Conservation (phyloP, 192 early-diverging fungal genomes). For the Chytriomyces sp. region DNA sequence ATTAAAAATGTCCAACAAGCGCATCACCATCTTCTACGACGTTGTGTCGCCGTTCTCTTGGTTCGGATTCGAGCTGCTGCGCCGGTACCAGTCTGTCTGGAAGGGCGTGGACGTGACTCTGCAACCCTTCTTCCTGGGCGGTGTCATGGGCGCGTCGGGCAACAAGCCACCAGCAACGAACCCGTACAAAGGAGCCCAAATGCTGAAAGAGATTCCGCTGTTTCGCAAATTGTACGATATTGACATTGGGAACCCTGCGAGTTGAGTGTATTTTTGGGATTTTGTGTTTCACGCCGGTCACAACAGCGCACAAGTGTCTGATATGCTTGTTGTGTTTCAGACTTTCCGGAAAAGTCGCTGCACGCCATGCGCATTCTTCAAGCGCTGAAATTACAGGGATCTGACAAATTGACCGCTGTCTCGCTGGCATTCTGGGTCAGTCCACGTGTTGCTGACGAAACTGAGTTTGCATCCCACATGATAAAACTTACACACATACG, state of each 20-base stretch:
- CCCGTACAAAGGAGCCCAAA: slow-evolving; percentile 41
- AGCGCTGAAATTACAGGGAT: slow-evolving; percentile 35
- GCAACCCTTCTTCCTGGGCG: slow-evolving; percentile 48
- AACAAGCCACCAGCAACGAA: slow-evolving; percentile 51
- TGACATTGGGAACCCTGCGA: slow-evolving; percentile 22
- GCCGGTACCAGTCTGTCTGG: slow-evolving; percentile 37
- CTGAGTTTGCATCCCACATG: neutral
- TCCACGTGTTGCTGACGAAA: neutral
- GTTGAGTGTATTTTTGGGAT: slow-evolving; percentile 1
- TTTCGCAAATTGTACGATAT: slow-evolving; percentile 22
- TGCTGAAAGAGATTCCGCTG: slow-evolving; percentile 33
- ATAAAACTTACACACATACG: neutral
- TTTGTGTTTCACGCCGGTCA: no score
- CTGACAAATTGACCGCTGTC: slow-evolving; percentile 28
- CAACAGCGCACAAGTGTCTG: neutral
- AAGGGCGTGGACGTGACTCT: slow-evolving; percentile 35
- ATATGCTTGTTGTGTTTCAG: neutral
- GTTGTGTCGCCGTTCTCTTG: slow-evolving; percentile 37
- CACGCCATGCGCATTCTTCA: slow-evolving; percentile 42
- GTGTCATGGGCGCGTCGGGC: slow-evolving; percentile 40
- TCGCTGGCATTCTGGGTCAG: slow-evolving; percentile 40
- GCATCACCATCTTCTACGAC: slow-evolving; percentile 24
- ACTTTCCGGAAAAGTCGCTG: slow-evolving; percentile 43
- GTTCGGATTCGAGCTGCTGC: slow-evolving; percentile 39
- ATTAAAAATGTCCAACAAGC: neutral